Percentiles rank a stretch among this genome's conserved stretches.
phyloP scores from a whole-genome alignment of 2,329 filamentous ascomycete species.

The Claviceps sp. region DNA sequence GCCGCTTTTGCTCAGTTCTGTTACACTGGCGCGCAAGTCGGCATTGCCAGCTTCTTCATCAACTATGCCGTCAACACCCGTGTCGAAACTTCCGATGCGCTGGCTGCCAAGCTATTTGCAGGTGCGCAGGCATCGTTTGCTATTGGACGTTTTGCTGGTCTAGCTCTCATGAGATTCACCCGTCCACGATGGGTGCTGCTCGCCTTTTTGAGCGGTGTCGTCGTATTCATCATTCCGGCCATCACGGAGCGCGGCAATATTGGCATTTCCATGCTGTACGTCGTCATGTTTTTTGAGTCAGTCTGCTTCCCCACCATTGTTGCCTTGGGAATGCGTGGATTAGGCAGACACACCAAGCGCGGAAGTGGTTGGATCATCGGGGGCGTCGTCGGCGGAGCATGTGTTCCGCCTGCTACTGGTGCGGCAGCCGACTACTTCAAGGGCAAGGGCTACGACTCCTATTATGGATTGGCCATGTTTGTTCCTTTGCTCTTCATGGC shows the following conservation, averaged over 20 bases:
- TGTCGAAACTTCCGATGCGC: slow-evolving; percentile 31
- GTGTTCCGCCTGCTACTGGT: slow-evolving; percentile 59
- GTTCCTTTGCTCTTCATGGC: slow-evolving; percentile 51
- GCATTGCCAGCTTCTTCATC: slow-evolving; percentile 56
- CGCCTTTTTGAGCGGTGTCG: slow-evolving; percentile 47
- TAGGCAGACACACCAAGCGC: slow-evolving; percentile 65
- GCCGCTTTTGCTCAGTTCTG: slow-evolving; percentile 66
- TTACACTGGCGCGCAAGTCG: slow-evolving; percentile 61
- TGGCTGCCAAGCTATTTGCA: slow-evolving; percentile 55
- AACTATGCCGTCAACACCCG: slow-evolving; percentile 56
- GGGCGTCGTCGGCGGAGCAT: slow-evolving; percentile 59
- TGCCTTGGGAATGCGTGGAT: slow-evolving; percentile 59
- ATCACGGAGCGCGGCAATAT: slow-evolving; percentile 32
- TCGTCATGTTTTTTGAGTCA: slow-evolving; percentile 66
- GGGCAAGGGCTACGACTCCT: slow-evolving; percentile 6
- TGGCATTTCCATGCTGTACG: slow-evolving; percentile 48
- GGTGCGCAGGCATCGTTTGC: slow-evolving; percentile 64
- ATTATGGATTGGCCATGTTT: slow-evolving; percentile 50
- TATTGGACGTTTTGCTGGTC: slow-evolving; percentile 56
- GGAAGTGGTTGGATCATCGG: slow-evolving; percentile 57
- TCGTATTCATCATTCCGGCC: slow-evolving; percentile 45
- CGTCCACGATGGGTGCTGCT: slow-evolving; percentile 56
- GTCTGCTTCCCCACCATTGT: slow-evolving; percentile 76
- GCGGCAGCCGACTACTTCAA: slow-evolving; percentile 47
- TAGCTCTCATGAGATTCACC: slow-evolving; percentile 51